Conservation (phyloP, 768 basidiomycete species). For the Boletus subparvulus region DNA sequence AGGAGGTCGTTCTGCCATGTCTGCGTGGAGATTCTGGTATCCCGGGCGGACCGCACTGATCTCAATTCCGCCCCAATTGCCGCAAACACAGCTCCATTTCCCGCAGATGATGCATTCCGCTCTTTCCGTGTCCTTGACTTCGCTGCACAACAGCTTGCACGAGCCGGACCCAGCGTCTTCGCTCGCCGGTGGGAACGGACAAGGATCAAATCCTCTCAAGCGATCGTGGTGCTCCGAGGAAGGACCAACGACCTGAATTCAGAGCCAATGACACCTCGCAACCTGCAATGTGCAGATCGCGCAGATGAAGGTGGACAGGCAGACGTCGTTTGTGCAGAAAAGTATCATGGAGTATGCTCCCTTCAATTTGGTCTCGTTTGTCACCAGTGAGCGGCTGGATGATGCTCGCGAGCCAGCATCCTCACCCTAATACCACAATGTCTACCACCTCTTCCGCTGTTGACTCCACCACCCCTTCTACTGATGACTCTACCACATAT, state of each 20-base stretch:
- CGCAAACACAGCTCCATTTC: constrained; percentile 10
- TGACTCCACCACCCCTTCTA: too few species aligned
- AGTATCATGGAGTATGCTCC: neutral
- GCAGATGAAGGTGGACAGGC: neutral
- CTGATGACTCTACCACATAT: too few species aligned
- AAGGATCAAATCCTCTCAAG: constrained; percentile 20
- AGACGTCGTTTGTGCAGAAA: neutral
- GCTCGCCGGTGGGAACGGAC: constrained; percentile 27
- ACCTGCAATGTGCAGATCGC: neutral
- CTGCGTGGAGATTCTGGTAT: constrained; percentile 60
- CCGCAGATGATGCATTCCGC: constrained; percentile 4
- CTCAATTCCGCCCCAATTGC: neutral
- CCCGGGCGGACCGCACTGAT: constrained; percentile 19
- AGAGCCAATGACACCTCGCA: neutral
- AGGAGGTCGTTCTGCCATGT: constrained; percentile 83
- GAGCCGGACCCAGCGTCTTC: constrained; percentile 21
- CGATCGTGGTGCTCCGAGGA: constrained; percentile 29
- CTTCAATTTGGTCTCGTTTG: too few species aligned
- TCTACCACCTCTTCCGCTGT: too few species aligned
- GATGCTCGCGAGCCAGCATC: too few species aligned
- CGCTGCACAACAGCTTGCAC: constrained; percentile 16
- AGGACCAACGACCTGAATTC: constrained; percentile 16
- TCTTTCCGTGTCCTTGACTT: constrained; percentile 1
- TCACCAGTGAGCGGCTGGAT: too few species aligned
- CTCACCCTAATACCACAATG: too few species aligned